phyloP scores from a whole-genome alignment of 306 rosid species.

The Glycine tomentella region DNA sequence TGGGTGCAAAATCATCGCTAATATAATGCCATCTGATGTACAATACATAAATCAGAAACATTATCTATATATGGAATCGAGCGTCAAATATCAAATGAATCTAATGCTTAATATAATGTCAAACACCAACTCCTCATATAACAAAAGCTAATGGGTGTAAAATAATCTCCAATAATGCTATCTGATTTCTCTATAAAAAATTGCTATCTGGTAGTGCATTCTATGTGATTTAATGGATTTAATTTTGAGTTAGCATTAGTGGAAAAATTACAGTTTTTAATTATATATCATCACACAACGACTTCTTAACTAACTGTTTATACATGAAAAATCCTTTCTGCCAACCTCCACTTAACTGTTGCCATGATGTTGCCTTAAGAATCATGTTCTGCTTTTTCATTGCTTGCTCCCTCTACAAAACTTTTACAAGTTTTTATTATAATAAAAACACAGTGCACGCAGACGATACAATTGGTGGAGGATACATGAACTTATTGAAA shows the following conservation, averaged over 20 bases:
- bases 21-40: neutral
- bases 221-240: constrained; percentile 14
- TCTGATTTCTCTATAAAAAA: neutral
- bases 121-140: neutral
- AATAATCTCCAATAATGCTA: constrained; percentile 19
- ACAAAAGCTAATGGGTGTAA: neutral
- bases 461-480: constrained; percentile 36
- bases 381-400: constrained; percentile 28
- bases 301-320: neutral
- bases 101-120: constrained; percentile 22
- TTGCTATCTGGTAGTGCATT: constrained; percentile 14
- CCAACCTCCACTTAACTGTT: neutral
- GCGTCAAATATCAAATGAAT: neutral
- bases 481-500: constrained; percentile 9
- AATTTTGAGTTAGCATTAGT: neutral
- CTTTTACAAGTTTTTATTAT: constrained; percentile 12
- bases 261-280: neutral
- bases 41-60: neutral
- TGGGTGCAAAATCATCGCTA: neutral
- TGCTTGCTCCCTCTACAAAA: constrained; percentile 1
- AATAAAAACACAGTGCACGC: constrained; percentile 5
- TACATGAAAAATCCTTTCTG: too few species aligned
- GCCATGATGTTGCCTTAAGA: constrained; percentile 2
- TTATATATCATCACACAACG: neutral
- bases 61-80: neutral